These are phyloP conservation scores for Penicillium brasilianum DNA, from an alignment of 2,329 filamentous ascomycete species.

Conservation along the genomic window DNA sequence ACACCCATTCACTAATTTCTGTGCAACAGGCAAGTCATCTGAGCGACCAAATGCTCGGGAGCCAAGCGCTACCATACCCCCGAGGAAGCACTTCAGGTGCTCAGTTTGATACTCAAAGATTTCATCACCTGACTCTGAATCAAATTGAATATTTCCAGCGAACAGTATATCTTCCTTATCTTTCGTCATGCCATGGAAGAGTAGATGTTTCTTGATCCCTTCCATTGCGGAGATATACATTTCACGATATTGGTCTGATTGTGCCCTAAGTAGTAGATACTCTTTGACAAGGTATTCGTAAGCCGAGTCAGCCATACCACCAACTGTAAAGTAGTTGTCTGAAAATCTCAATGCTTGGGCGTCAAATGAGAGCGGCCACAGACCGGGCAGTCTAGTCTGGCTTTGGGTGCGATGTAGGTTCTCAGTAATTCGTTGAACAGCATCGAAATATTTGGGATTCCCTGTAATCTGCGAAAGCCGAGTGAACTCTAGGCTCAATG, in stretches of 20 bases:
- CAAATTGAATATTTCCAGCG: constrained; percentile 28
- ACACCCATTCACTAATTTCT: constrained; percentile 59
- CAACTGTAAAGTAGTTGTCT: constrained; percentile 40
- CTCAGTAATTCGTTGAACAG: constrained; percentile 79
- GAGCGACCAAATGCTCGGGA: constrained; percentile 41
- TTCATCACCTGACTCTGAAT: constrained; percentile 19
- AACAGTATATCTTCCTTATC: constrained; percentile 40
- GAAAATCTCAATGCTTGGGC: constrained; percentile 34
- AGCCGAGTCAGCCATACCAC: constrained; percentile 48
- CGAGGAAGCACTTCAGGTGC: constrained; percentile 62
- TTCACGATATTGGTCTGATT: constrained; percentile 40
- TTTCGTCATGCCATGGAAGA: constrained; percentile 46
- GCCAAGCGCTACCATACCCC: constrained; percentile 63
- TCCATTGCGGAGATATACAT: constrained; percentile 43
- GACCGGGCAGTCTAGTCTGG: constrained; percentile 69
- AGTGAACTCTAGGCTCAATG: constrained; percentile 84
- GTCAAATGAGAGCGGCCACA: constrained; percentile 78
- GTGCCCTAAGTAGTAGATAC: constrained; percentile 45
- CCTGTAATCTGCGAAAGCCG: constrained; percentile 80
- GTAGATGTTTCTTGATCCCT: constrained; percentile 38
- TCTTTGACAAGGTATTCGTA: constrained; percentile 53
- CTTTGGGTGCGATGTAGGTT: constrained; percentile 74
- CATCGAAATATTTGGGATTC: constrained; percentile 81
- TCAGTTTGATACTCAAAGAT: constrained; percentile 47
- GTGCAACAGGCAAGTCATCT: constrained; percentile 52